These are phyloP conservation scores for Limnomonas spitsbergensis DNA, from an alignment of 139 green algal genomes.

Conservation along the genomic window DNA sequence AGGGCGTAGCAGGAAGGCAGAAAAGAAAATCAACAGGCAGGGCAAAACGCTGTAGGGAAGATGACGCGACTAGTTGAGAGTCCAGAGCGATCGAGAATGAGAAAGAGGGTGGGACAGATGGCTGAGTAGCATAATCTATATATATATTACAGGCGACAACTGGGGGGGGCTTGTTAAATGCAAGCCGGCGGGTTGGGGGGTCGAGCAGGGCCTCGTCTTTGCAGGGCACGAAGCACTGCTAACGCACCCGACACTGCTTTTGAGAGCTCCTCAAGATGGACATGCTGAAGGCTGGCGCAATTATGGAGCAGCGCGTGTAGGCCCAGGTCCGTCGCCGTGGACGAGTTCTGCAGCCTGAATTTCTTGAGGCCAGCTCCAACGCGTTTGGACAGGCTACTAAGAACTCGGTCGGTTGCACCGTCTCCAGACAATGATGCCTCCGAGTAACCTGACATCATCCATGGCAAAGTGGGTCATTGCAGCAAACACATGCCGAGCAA, in stretches of 20 bases:
- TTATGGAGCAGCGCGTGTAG: slow-evolving; percentile 27
- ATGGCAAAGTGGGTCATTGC: too few species aligned
- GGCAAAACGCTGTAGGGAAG: too few species aligned
- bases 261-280: slow-evolving; percentile 32
- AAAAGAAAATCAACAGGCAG: too few species aligned
- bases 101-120: too few species aligned
- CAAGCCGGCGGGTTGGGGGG: too few species aligned
- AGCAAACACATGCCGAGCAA: neutral
- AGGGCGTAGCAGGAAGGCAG: neutral
- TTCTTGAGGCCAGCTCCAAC: slow-evolving; percentile 29
- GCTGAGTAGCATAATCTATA: too few species aligned
- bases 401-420: slow-evolving; percentile 37
- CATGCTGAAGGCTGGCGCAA: slow-evolving; percentile 24
- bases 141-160: too few species aligned
- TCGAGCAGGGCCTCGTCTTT: too few species aligned
- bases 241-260: slow-evolving; percentile 13
- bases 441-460: slow-evolving; percentile 45
- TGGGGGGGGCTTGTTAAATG: too few species aligned
- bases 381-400: slow-evolving; percentile 22
- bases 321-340: slow-evolving; percentile 39
- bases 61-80: too few species aligned
- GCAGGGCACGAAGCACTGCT: too few species aligned
- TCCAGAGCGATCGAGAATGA: too few species aligned
- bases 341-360: slow-evolving; percentile 28
- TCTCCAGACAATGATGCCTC: slow-evolving; percentile 46